Percentiles rank a stretch among this genome's conserved stretches.
Conservation (phyloP, 2,329 filamentous ascomycete genomes). For the Passalora sequoiae region DNA sequence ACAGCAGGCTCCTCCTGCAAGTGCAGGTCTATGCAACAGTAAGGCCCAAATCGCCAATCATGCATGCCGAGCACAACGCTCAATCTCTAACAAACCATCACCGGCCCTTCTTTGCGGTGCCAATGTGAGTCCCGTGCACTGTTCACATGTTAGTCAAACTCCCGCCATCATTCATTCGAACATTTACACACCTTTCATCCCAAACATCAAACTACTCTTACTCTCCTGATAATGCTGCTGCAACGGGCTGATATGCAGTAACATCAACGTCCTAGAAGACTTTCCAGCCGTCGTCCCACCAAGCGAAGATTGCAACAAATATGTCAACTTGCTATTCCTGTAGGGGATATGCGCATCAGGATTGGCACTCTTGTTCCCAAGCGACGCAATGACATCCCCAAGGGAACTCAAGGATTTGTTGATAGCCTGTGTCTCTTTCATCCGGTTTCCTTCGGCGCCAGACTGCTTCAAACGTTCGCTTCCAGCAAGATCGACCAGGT, state of each 20-base stretch:
- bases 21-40: no score
- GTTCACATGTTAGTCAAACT: neutral
- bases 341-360: constrained; percentile 73
- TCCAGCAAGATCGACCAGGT: constrained; percentile 90
- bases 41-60: no score
- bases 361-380: constrained; percentile 74
- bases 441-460: constrained; percentile 75
- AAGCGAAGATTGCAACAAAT: constrained; percentile 87
- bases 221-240: constrained; percentile 90
- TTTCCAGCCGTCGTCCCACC: constrained; percentile 64
- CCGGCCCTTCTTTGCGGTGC: constrained; percentile 68
- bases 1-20: no score
- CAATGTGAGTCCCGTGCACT: constrained; percentile 85
- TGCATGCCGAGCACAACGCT: neutral
- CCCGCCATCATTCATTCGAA: neutral
- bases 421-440: constrained; percentile 95
- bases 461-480: constrained; percentile 87
- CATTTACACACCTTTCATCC: constrained; percentile 65
- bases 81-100: no score
- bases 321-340: constrained; percentile 93
- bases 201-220: constrained; percentile 89
- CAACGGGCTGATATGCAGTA: constrained; percentile 93
- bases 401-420: constrained; percentile 90
- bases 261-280: constrained; percentile 90
- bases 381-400: constrained; percentile 87